Conservation (phyloP, 805 yeast species). For the Ogataea corticis region DNA sequence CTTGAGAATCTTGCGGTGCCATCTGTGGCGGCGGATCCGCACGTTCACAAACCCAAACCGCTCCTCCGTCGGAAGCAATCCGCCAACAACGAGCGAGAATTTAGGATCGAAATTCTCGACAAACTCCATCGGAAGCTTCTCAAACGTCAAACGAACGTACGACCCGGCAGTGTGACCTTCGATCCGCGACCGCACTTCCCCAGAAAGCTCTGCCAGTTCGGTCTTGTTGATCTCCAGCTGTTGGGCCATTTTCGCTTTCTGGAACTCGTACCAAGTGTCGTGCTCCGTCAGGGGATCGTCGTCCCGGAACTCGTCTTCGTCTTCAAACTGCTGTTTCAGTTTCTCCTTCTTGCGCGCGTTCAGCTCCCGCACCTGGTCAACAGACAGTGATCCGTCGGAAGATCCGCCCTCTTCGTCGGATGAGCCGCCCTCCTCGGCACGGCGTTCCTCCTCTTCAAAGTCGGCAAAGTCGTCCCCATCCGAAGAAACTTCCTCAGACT, state of each 20-base stretch:
- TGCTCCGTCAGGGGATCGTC: conserved; percentile 69
- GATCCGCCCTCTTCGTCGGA: too few relatives aligned
- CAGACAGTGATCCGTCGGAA: conserved; percentile 36
- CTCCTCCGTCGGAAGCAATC: conserved; percentile 85
- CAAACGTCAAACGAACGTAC: conserved; percentile 86
- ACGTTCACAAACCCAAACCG: conserved; percentile 92
- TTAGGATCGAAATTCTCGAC: conserved; percentile 81
- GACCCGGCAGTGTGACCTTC: conserved; percentile 95
- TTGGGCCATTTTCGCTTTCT: conserved; percentile 95
- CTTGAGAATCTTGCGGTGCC: conserved; percentile 96
- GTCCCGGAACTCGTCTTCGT: conserved; percentile 70
- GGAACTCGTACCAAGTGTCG: conserved; percentile 97
- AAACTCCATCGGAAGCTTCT: conserved; percentile 84
- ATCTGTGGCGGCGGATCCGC: conserved; percentile 94
- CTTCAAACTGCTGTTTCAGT: conserved; percentile 86
- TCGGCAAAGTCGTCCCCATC: conserved; percentile 52
- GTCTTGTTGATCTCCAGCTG: conserved; percentile 91
- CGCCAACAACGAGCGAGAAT: conserved; percentile 88
- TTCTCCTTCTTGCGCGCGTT: conserved; percentile 91
- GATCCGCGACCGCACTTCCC: conserved; percentile 70
- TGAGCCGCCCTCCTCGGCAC: conserved; percentile 36
- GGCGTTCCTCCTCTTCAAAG: conserved; percentile 51
- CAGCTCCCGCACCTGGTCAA: conserved; percentile 73
- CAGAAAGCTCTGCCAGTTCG: conserved; percentile 71
- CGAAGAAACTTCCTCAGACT: conserved; percentile 29